Base-by-base conservation (phyloP, 176 grass and related monocot species). In the Alopecurus myosuroides region DNA sequence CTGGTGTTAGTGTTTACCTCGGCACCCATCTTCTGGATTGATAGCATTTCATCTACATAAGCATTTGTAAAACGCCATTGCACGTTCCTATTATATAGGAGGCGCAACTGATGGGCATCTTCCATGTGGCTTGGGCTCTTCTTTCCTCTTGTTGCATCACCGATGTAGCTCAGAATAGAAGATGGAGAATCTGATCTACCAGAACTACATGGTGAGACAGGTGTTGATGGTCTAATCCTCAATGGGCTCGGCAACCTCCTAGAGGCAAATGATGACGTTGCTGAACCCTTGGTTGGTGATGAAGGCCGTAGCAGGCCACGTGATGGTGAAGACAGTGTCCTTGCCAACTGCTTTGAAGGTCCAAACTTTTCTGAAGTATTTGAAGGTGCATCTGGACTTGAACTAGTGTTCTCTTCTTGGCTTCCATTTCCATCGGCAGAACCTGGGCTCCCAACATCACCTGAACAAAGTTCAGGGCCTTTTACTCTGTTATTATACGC, bases 1-100 rank as follows among this genome's bases (percentile, higher is more conserved):
- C 65, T 51, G 75, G 17, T 42, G 76, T 22, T 53, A 67, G 8
- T 86, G 46, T 86, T 69, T 92, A 98, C 97, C 97, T 98, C 91
- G 63, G 93, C 80, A 86, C 45, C 90, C 79, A 92, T 92, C 85
- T 98, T 95, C 60, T 98, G 88, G 91, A 89, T 92, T 34, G 84
- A 89, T 77, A 86, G 52, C 77, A 91, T 85, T 81, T 95, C 93
- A 78, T 95, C 91, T 57, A 84, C 69, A 71, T 86, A 92, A 31
- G 93, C 91, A 94, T 92, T 98, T 70, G 94, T 89, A 86, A 95
- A 98, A 70, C 82, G 87, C 97, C 97, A 98, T 70, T 98, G 97
- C 70, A 94, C 78, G 81, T 81, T 84, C 86, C 89, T 90, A 81
- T 93, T 98, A 78, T 98, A 83, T 73, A 95, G 82, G 29, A 95